Base-by-base conservation (phyloP, 495 filamentous ascomycete species). In the Lasiosphaeria miniovina region DNA sequence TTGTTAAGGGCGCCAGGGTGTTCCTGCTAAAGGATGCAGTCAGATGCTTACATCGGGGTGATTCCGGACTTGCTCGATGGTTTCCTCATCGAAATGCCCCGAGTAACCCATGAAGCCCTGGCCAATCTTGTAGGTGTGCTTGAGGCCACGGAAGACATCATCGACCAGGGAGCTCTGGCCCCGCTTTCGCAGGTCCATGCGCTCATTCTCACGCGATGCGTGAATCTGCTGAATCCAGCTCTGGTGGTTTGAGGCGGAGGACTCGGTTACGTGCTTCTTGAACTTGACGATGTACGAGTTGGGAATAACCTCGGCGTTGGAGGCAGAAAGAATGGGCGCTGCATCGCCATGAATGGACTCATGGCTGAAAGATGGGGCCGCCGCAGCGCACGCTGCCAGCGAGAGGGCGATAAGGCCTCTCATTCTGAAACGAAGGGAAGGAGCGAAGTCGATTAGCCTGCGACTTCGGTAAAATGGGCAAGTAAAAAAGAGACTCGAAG, bases 211-310 rank as follows among this genome's bases (percentile, higher is more conserved):
- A 62, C 74, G 78, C 56, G 86, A 70, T 45, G 76, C 65, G 71
- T 94, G 89, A 66, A 96, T 82, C 76, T 90, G 83, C 80, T 96
- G 86, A 68, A 99, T 88, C 95, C 95, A 99, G 72, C 73, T 84
- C 71, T 96, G 92, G 71, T 99, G 95, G 65, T 81, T 82, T 32
- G 82, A 72, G 11, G 88, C 90, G 54, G 83, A 78, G 17, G 77
- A 76, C 32, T 85, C 74, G 59, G 80, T 79, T 56, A 99, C 88
- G 71, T 97, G 91, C 74, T 93, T 89, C 86, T 99, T 98, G 85
- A 99, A 97, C 64, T 96, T 90, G 76, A 99, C 77, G 76, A 99
- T 96, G 75, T 98, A 99, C 43, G 90, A 91, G 78, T 96, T 88
- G 50, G 91, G 89, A 38, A 99, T 84, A 58, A 78, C 77, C 63